Conservation (phyloP, 73 alveolate species). For the Effrenium voratum region DNA sequence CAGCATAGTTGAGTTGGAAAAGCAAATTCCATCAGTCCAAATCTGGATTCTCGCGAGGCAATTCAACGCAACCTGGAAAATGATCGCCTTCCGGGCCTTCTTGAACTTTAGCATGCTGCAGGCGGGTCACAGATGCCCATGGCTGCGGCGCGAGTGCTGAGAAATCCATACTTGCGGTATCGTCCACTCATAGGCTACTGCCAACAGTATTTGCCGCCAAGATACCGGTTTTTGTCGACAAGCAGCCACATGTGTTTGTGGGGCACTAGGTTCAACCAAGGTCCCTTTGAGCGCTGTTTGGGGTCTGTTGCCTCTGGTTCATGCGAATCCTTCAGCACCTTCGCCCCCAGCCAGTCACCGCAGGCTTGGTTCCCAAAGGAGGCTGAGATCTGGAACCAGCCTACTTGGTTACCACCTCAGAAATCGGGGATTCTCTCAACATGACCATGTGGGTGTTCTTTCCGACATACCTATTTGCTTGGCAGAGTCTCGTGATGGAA, state of each 20-base stretch:
- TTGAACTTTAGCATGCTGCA: conserved; percentile 85
- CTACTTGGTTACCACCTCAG: conserved; percentile 25
- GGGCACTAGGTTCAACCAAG: neutral
- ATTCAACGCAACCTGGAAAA: conserved; percentile 31
- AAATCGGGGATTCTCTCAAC: neutral
- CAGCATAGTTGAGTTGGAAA: neutral
- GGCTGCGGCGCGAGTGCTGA: neutral
- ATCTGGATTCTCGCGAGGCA: neutral
- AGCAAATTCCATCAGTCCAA: neutral
- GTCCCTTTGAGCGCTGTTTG: neutral
- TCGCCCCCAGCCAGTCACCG: neutral
- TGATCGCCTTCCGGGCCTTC: conserved; percentile 67
- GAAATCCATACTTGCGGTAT: neutral
- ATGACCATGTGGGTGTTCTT: neutral
- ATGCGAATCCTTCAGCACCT: neutral
- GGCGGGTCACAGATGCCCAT: neutral
- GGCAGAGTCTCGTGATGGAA: too few species aligned
- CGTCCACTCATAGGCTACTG: neutral
- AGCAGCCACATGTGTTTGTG: neutral
- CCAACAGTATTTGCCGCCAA: neutral
- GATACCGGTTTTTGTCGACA: neutral
- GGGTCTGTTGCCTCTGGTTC: neutral
- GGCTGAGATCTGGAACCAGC: conserved; percentile 93
- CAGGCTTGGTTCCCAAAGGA: conserved; percentile 89
- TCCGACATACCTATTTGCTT: neutral